Evolutionary conservation across 2,329 filamentous ascomycete genomes (phyloP).

Genomic region (Aureobasidium melanogenum): DNA sequence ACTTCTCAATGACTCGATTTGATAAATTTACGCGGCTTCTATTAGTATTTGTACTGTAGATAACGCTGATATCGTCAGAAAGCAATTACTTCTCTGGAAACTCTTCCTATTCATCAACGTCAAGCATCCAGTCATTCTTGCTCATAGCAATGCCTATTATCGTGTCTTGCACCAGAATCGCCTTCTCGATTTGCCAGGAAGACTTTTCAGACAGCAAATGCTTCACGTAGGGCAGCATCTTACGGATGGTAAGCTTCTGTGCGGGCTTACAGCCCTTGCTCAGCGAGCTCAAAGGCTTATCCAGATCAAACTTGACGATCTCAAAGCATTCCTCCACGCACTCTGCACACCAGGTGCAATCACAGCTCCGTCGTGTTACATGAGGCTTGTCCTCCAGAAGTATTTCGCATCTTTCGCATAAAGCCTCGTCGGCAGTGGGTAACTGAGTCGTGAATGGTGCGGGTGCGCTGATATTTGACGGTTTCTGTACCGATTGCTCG

Average conservation of each 20-base stretch:
- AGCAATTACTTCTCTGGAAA: neutral
- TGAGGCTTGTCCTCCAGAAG: neutral
- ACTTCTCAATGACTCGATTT: neutral
- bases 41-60: neutral
- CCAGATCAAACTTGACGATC: neutral
- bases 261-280: neutral
- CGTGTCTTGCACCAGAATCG: neutral
- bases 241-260: neutral
- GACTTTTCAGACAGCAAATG: neutral
- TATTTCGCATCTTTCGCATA: neutral
- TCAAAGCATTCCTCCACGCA: neutral
- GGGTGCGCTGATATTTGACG: neutral
- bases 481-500: neutral
- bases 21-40: neutral
- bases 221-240: neutral
- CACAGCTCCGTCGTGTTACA: neutral
- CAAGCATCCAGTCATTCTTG: neutral
- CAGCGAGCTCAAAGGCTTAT: neutral
- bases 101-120: neutral
- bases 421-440: neutral
- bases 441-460: neutral
- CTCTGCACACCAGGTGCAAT: neutral
- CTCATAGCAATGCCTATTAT: neutral
- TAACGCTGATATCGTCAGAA: neutral
- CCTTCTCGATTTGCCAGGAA: neutral